Base-by-base conservation (phyloP, 2,329 filamentous ascomycete species). In the Leptosphaerulina australis region DNA sequence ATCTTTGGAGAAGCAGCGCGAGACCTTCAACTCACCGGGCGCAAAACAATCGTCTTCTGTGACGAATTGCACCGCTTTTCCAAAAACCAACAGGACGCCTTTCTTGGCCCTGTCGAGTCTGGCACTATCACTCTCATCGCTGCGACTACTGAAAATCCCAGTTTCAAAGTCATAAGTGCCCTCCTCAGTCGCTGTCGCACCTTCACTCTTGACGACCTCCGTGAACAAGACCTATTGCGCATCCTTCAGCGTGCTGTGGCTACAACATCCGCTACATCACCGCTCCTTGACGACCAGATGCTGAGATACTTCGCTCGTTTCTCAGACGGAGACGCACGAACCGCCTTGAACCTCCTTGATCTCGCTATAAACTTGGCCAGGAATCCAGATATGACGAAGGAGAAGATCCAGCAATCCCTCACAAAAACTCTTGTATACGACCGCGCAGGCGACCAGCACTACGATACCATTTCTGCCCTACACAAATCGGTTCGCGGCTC, bases 401-500 rank as follows among this genome's bases (percentile, higher is more conserved):
- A 88, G 5, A 83, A 85, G 50, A 84, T 99, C 68, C 96, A 96
- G 69, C 79, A 85, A 1, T 83, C 88, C 2, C 80, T 99, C 8
- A 97, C 93, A 2, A 92, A 92, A 69, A 97, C 93, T 0, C 79
- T 97, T 1, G 91, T 97, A 11, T 97, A 97, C 74, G 94, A 99
- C 73, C 86, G 94, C 45, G 90, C 89, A 0, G 93, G 94, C 43
- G 94, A 99, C 73, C 91, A 96, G 70, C 94, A 97, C 75, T 99
- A 97, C 77, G 93, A 99, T 69, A 94, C 90, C 44, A 97, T 99
- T 66, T 96, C 90, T 0, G 94, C 94, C 22, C 94, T 97, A 64
- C 94, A 97, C 81, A 99, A 99, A 67, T 91, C 91, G 2, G 87
- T 97, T 8, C 88, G 94, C 35, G 94, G 94, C 30, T 88, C 85